These are phyloP conservation scores for Myriosclerotinia curreyana DNA, from an alignment of 2,329 filamentous ascomycete species.

Conservation along the genomic window DNA sequence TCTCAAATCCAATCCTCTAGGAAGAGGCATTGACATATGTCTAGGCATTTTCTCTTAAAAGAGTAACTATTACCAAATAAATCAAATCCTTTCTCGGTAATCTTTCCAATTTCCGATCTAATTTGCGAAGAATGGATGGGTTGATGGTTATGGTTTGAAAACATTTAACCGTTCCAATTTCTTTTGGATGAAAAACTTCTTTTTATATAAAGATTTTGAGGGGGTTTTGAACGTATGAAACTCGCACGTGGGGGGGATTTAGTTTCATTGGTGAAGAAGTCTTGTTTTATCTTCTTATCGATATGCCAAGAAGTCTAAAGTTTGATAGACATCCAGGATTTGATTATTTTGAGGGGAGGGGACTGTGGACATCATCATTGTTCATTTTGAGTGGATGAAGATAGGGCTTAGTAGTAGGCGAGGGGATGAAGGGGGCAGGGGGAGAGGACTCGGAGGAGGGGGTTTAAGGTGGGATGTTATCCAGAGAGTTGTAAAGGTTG, in stretches of 20 bases:
- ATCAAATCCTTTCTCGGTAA: neutral
- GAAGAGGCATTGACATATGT: conserved; percentile 18
- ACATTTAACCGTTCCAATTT: neutral
- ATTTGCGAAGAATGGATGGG: conserved; percentile 1
- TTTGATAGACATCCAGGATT: neutral
- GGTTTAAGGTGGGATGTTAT: neutral
- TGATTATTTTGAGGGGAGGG: neutral
- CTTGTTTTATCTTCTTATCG: conserved; percentile 18
- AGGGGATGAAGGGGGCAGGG: conserved; percentile 2
- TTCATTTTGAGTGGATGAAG: conserved; percentile 3
- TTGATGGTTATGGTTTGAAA: neutral
- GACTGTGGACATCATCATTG: neutral
- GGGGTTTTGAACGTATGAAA: conserved; percentile 9
- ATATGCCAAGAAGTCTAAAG: conserved; percentile 15
- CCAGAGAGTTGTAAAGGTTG: neutral
- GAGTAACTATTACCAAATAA: conserved; percentile 6
- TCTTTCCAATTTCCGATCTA: neutral
- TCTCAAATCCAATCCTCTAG: conserved; percentile 13
- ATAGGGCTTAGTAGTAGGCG: conserved; percentile 17
- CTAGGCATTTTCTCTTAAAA: conserved; percentile 11
- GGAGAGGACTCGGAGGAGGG: too few species aligned
- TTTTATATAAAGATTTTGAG: conserved; percentile 14
- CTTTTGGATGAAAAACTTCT: neutral
- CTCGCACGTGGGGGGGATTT: conserved; percentile 15
- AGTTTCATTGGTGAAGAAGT: conserved; percentile 4